Base-by-base conservation (phyloP, 164 flowering plant species). In the Akebia trifoliata region DNA sequence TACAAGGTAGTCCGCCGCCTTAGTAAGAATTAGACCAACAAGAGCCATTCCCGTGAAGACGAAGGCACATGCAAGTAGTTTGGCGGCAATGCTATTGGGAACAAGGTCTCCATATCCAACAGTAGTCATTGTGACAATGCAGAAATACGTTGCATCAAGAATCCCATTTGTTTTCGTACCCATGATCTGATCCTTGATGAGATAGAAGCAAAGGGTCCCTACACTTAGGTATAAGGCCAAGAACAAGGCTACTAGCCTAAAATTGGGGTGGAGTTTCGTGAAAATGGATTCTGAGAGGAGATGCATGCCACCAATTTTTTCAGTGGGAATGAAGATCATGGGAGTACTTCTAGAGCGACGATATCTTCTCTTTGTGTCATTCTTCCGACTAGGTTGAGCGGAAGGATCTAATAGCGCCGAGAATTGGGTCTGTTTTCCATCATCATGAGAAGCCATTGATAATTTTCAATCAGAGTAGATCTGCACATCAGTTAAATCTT, bases 101-200 rank as follows among this genome's bases (percentile, higher is more conserved):
- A 86, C 92, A 8, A 88, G 81, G 50, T 91, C 98, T 11, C 98
- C 96, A 59, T 88, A 91, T 11, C 98, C 98, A 36, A 86, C 90
- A 1, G 96, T 86, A n/a, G 95, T 86, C 98, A 91, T 87, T 40
- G 96, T 91, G 49, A 88, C 96, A 45, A 86, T 67, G 58, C 87
- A 86, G 59, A 91, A 82, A 61, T 91, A 91, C 0, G 84, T 28
- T 1, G 97, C 78, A 68, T 91, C 97, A 14, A 91, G 61, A 34
- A 83, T n/a, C 18, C 75, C 80, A 57, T 79, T 79, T 11, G 96
- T 85, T 63, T 81, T 87, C 69, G 60, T 61, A 2, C 95, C 97
- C n/a, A 60, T 66, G 35, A 90, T 70, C 26, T 86, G 92, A 64
- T 85, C 14, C 48, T 72, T 71, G 10, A 74, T 45, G 0, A 78